phyloP scores from a whole-genome alignment of 1,284 basidiomycete genomes.

The Austroboletus olivaceoglutinosus region DNA sequence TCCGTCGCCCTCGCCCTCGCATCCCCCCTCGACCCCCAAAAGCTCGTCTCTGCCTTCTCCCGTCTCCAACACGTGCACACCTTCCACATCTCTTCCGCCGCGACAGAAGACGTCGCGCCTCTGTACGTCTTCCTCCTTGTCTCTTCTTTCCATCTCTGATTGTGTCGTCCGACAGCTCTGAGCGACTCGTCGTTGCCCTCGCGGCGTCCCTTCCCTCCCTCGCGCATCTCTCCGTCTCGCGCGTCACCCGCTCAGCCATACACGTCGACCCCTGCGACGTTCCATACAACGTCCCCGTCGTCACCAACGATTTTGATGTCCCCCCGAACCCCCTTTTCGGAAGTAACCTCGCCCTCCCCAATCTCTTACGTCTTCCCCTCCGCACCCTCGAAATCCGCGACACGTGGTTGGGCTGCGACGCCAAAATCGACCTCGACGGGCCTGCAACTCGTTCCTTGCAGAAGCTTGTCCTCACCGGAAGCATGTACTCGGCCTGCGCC shows the following conservation, averaged over 20 bases:
- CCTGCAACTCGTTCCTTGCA: conserved; percentile 10
- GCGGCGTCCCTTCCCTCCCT: conserved; percentile 59
- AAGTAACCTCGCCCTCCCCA: conserved; percentile 58
- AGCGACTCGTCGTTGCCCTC: conserved; percentile 66
- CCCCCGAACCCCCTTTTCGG: conserved; percentile 56
- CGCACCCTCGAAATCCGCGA: conserved; percentile 62
- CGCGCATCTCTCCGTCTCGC: conserved; percentile 54
- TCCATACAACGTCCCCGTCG: conserved; percentile 47
- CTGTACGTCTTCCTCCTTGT: conserved; percentile 45
- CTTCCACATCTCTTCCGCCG: conserved; percentile 57
- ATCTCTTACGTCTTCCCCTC: conserved; percentile 61
- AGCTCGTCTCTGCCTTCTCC: conserved; percentile 53
- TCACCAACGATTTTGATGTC: conserved; percentile 61
- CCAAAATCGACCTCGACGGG: conserved; percentile 14
- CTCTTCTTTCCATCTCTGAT: not conserved
- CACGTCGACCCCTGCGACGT: conserved; percentile 50
- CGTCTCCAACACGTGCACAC: conserved; percentile 40
- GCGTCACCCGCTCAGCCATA: conserved; percentile 60
- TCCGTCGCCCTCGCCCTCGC: conserved; percentile 52
- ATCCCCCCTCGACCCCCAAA: conserved; percentile 48
- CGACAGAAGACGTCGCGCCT: conserved; percentile 50
- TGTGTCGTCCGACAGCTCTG: conserved; percentile 48
- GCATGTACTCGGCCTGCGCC: conserved; percentile 27
- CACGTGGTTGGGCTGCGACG: conserved; percentile 58
- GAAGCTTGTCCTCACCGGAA: conserved; percentile 28